phyloP scores from a whole-genome alignment of 1,139 yeast genomes.

The Nakaseomyces sp. region DNA sequence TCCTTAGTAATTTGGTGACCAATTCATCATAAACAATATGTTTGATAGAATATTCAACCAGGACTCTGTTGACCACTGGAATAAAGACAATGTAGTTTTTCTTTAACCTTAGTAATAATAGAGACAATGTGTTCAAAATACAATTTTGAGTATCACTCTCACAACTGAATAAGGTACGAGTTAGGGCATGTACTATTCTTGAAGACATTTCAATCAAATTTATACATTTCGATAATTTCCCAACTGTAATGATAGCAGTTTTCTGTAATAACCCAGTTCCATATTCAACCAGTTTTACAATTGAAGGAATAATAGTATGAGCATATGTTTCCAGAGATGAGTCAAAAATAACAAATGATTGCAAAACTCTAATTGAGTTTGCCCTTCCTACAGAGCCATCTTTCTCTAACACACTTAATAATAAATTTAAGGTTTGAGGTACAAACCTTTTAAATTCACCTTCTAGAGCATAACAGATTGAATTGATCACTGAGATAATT shows the following conservation, averaged over 20 bases:
- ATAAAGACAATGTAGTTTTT: conserved; percentile 81
- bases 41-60: conserved; percentile 57
- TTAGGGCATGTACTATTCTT: conserved; percentile 76
- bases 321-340: conserved; percentile 80
- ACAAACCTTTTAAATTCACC: conserved; percentile 86
- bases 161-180: conserved; percentile 53
- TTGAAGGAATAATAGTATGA: conserved; percentile 76
- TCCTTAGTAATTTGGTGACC: conserved; percentile 66
- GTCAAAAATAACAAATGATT: conserved; percentile 88
- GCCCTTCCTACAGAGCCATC: conserved; percentile 59
- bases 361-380: conserved; percentile 68
- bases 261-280: conserved; percentile 50
- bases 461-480: conserved; percentile 77
- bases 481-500: conserved; percentile 71
- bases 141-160: conserved; percentile 55
- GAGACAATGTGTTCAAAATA: conserved; percentile 72
- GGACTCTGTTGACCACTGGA: conserved; percentile 71
- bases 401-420: conserved; percentile 68
- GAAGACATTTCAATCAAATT: conserved; percentile 83
- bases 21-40: conserved; percentile 73
- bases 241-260: conserved; percentile 77
- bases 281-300: conserved; percentile 71
- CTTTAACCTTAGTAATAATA: conserved; percentile 71
- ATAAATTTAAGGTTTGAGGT: conserved; percentile 66
- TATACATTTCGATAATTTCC: conserved; percentile 67